Evolutionary conservation across 257 asterid species (phyloP).

Genomic region (Coffea canephora): DNA sequence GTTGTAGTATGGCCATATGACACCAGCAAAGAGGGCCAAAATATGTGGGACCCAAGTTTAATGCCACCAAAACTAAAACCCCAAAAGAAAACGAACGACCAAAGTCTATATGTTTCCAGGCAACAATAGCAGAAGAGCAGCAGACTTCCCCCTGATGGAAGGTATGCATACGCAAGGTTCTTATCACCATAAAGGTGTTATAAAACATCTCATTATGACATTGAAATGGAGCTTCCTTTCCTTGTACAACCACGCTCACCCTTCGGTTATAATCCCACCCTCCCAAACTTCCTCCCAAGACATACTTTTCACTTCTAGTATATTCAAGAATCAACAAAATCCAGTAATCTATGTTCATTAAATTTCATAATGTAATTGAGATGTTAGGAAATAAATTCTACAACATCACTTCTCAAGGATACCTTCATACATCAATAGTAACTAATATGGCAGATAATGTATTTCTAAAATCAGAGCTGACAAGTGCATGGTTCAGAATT

Average conservation of each 20-base stretch:
- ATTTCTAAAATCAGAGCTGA: neutral
- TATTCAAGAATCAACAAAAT: neutral
- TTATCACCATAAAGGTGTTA: neutral
- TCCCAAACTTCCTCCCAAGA: neutral
- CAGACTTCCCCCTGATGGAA: neutral
- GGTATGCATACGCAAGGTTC: neutral
- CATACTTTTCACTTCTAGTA: neutral
- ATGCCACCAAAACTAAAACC: neutral
- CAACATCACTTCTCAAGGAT: neutral
- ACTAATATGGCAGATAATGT: neutral
- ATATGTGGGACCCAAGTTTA: neutral
- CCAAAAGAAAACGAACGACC: neutral
- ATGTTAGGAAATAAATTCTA: neutral
- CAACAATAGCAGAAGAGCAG: neutral
- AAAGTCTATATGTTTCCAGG: neutral
- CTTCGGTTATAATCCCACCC: neutral
- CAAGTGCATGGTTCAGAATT: neutral
- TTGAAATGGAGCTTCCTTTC: neutral
- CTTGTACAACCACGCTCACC: neutral
- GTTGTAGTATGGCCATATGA: neutral
- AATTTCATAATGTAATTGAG: neutral
- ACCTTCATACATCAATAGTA: neutral
- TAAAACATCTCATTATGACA: neutral
- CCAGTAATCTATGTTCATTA: neutral
- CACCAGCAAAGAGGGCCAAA: neutral